These are phyloP conservation scores for Luffa aegyptiaca DNA, from an alignment of 306 rosid species.

Conservation along the genomic window DNA sequence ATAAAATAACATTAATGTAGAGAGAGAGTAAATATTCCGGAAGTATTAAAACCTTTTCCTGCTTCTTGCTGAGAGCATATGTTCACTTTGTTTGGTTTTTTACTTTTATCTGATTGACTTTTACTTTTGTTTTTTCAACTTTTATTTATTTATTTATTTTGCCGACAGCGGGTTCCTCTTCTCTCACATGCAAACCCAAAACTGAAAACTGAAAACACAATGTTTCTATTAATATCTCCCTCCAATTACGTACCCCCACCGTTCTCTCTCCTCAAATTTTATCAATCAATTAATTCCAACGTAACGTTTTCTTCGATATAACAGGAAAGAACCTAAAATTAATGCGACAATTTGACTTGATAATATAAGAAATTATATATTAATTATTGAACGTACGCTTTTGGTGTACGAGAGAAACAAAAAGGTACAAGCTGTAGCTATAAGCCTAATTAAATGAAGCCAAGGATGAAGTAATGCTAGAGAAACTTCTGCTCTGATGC, in stretches of 20 bases:
- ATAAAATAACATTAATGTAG: neutral
- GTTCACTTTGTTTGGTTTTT: neutral
- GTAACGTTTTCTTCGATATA: neutral
- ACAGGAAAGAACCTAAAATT: neutral
- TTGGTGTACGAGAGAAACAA: conserved; percentile 11
- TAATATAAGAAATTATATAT: conserved; percentile 35
- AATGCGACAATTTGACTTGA: neutral
- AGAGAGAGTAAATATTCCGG: neutral
- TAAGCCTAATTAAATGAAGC: neutral
- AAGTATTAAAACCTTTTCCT: neutral
- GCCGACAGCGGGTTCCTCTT: neutral
- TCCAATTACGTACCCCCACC: neutral
- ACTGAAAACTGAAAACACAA: no score
- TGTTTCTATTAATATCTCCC: neutral
- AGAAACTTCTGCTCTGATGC: conserved; percentile 27
- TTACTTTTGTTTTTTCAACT: neutral
- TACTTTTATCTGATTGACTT: neutral
- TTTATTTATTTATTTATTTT: neutral
- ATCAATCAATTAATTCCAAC: neutral
- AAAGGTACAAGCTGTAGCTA: neutral
- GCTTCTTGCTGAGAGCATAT: neutral
- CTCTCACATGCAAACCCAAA: neutral
- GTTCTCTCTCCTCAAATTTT: neutral
- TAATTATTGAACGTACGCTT: conserved; percentile 24
- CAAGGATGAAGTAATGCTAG: conserved; percentile 25